These are phyloP conservation scores for Metschnikowia colocasiae DNA, from an alignment of 805 yeast genomes.

Conservation along the genomic window DNA sequence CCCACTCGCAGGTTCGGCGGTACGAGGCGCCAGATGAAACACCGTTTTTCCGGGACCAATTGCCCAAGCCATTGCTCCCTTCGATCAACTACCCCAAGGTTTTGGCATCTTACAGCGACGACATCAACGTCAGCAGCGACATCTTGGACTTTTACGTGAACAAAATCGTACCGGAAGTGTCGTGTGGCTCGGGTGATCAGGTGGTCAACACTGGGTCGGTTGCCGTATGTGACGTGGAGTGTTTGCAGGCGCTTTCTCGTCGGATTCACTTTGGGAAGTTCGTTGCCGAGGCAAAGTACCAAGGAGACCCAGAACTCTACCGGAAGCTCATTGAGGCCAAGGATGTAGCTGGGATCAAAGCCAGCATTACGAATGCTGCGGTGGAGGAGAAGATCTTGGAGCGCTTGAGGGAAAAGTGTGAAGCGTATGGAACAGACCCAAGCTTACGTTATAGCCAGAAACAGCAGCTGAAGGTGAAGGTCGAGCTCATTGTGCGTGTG, in stretches of 20 bases:
- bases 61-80: conserved; percentile 75
- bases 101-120: conserved; percentile 69
- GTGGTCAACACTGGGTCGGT: conserved; percentile 86
- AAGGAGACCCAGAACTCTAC: conserved; percentile 59
- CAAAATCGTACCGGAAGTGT: conserved; percentile 70
- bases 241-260: conserved; percentile 82
- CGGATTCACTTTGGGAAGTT: conserved; percentile 96
- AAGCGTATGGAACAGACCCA: conserved; percentile 86
- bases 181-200: conserved; percentile 68
- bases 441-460: conserved; percentile 65
- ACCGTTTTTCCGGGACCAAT: conserved; percentile 75
- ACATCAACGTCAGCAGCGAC: conserved; percentile 69
- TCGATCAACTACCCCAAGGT: conserved; percentile 73
- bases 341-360: conserved; percentile 71
- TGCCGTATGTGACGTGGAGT: conserved; percentile 78
- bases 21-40: conserved; percentile 93
- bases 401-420: conserved; percentile 76
- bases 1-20: conserved; percentile 71
- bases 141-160: conserved; percentile 67
- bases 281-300: conserved; percentile 94
- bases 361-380: conserved; percentile 77
- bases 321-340: conserved; percentile 58
- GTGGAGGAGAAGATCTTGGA: conserved; percentile 83
- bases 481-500: conserved; percentile 75
- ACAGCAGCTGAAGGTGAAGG: conserved; percentile 73